phyloP scores from a whole-genome alignment of 108 stramenopile genomes.

The Skeletonema marinoi region DNA sequence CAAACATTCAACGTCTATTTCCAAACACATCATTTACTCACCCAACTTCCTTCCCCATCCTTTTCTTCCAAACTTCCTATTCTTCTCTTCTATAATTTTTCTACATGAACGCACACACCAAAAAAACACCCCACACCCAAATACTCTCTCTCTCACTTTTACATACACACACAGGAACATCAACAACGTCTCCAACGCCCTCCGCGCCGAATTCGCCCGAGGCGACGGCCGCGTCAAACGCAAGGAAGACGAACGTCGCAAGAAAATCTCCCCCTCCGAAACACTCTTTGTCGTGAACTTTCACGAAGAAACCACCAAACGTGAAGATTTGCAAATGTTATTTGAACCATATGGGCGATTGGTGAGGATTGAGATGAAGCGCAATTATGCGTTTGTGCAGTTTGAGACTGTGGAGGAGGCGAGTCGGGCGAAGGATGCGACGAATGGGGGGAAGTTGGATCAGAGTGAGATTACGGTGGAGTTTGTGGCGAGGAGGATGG shows the following conservation, averaged over 20 bases:
- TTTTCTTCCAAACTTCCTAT: neutral
- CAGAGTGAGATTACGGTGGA: slow-evolving; percentile 86
- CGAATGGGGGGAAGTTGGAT: slow-evolving; percentile 88
- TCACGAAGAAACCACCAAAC: slow-evolving; percentile 84
- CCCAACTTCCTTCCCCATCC: slow-evolving; percentile 8
- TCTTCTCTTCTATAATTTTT: neutral
- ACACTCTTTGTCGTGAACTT: slow-evolving; percentile 89
- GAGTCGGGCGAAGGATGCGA: slow-evolving; percentile 73
- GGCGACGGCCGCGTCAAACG: slow-evolving; percentile 90
- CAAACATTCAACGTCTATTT: neutral
- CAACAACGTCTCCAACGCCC: slow-evolving; percentile 64
- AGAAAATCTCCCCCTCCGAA: slow-evolving; percentile 78
- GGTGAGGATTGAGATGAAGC: slow-evolving; percentile 87
- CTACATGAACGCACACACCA: neutral
- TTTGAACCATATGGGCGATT: slow-evolving; percentile 70
- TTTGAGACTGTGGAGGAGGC: slow-evolving; percentile 82
- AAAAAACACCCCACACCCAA: neutral
- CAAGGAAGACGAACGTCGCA: slow-evolving; percentile 91
- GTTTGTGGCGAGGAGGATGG: slow-evolving; percentile 75
- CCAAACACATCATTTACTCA: neutral
- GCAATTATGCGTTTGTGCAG: slow-evolving; percentile 93
- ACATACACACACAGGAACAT: slow-evolving; percentile 55
- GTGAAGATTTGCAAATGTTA: slow-evolving; percentile 85
- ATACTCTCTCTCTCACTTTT: slow-evolving; percentile 7
- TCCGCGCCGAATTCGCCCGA: slow-evolving; percentile 87